These are phyloP conservation scores for Coemansia nantahalensis DNA, from an alignment of 192 early-diverging fungal genomes.

Conservation along the genomic window DNA sequence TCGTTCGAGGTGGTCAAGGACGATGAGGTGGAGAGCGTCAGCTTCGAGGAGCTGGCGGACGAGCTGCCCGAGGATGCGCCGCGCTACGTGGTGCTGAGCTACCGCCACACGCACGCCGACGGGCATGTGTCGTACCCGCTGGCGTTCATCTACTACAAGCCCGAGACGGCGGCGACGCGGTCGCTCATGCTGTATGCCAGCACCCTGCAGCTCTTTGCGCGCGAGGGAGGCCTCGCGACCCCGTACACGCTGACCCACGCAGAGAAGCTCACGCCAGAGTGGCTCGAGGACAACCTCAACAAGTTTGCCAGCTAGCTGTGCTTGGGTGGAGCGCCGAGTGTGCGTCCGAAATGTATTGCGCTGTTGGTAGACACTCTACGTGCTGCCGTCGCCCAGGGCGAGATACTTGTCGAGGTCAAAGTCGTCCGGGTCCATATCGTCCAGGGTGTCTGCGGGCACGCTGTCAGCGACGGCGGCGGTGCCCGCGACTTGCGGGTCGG, in stretches of 20 bases:
- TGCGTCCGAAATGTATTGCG: background rate
- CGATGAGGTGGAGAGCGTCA: conserved; percentile 27
- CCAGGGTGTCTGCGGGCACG: conserved; percentile 7
- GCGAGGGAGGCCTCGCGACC: conserved; percentile 61
- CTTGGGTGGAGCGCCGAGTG: background rate
- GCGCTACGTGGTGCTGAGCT: conserved; percentile 52
- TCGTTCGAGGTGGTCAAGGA: conserved; percentile 50
- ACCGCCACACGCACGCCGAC: conserved; percentile 29
- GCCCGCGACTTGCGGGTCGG: background rate
- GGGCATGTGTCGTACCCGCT: conserved; percentile 75
- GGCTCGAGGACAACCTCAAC: conserved; percentile 58
- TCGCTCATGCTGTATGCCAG: conserved; percentile 54
- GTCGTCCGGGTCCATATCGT: conserved; percentile 18
- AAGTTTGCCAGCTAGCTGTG: conserved; percentile 14
- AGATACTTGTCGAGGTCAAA: conserved; percentile 32
- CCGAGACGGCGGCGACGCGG: conserved; percentile 44
- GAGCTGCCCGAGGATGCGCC: conserved; percentile 66
- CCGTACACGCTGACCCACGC: conserved; percentile 70
- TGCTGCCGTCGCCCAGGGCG: background rate
- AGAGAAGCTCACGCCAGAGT: conserved; percentile 65
- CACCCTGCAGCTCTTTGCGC: conserved; percentile 62
- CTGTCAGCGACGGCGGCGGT: background rate
- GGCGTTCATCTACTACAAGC: conserved; percentile 67
- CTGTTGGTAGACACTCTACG: background rate
- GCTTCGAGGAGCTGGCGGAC: conserved; percentile 58